Evolutionary conservation across 164 flowering plant genomes (phyloP), one percentile per base, ranked within the genome.

Genomic region (Chimonanthus salicifolius): DNA sequence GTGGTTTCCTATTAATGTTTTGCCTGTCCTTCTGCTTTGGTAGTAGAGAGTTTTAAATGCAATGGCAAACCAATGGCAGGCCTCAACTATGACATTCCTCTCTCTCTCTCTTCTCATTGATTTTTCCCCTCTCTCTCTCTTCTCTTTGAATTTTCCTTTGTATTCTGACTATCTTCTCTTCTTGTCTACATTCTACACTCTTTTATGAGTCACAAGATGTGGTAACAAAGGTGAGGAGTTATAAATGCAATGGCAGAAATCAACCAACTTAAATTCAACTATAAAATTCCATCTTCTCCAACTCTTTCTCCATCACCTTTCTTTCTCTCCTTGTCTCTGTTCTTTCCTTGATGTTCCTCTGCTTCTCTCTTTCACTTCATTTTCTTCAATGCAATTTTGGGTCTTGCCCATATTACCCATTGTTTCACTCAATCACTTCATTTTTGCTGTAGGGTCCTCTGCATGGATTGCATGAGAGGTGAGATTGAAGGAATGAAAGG

Each of bases 31-130:
- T 79, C 72, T 76, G 83, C 78, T 80, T 83, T 79, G 88, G 86
- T 79, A 85, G 88, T 79, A 74, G 83, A 67, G 75, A 81, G 62
- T 72, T 69, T 81, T 85, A 80, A 86, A 86, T 85, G 87, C 86
- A 64, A 62, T 69, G 73, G 68, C 84, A 77, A 76, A 8, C 75
- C 76, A 64, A 62, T 69, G 73, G 68, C 84, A 75, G 77, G 8
- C 75, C 76, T 66, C 64, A 68, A 44, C 73, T 74, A 82, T 80
- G 80, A 77, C 80, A 83, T 13, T 21, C 68, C 60, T 46, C 62
- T 50, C 74, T 60, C 75, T 45, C 72, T 18, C 69, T 20, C 45
- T 47, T 20, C 21, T 20, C 21, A 20, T 20, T 20, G 21, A 20
- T 20, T 20, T 20, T 20, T 20, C 21, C 62, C 7, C 51, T 63